These are phyloP conservation scores for Anaeramoeba flamelloides DNA, from an alignment of 78 protist genomes.

Conservation along the genomic window DNA sequence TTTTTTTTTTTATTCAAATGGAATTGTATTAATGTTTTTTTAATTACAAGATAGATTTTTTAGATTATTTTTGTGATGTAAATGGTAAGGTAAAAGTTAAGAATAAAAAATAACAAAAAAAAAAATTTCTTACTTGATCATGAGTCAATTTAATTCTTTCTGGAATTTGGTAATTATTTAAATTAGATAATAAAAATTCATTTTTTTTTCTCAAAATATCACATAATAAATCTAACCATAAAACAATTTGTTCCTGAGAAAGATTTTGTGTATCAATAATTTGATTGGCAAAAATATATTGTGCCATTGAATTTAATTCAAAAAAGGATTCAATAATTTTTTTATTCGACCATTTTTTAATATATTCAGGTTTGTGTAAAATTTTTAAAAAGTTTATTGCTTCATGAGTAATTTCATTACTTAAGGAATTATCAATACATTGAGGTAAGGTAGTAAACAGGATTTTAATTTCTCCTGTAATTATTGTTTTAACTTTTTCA, in stretches of 20 bases:
- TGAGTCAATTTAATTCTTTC: too few relatives aligned
- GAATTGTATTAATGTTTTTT: too few relatives aligned
- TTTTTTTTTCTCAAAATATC: not conserved
- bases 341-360: constrained; percentile 23
- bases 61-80: too few relatives aligned
- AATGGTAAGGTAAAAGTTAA: too few relatives aligned
- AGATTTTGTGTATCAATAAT: not conserved
- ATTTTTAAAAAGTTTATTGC: constrained; percentile 22
- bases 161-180: too few relatives aligned
- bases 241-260: not conserved
- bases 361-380: constrained; percentile 31
- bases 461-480: not conserved
- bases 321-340: constrained; percentile 32
- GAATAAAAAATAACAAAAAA: too few relatives aligned
- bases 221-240: not conserved
- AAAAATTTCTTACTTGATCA: too few relatives aligned
- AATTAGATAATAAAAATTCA: not conserved
- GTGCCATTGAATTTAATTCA: constrained; percentile 20
- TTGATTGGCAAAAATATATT: not conserved
- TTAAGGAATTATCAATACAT: not conserved
- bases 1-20: too few relatives aligned
- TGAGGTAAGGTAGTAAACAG: not conserved
- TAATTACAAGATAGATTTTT: too few relatives aligned
- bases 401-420: not conserved
- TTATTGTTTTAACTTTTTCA: not conserved